These are phyloP conservation scores for Aspergillus fijiensis DNA, from an alignment of 2,329 filamentous ascomycete species.

Conservation along the genomic window DNA sequence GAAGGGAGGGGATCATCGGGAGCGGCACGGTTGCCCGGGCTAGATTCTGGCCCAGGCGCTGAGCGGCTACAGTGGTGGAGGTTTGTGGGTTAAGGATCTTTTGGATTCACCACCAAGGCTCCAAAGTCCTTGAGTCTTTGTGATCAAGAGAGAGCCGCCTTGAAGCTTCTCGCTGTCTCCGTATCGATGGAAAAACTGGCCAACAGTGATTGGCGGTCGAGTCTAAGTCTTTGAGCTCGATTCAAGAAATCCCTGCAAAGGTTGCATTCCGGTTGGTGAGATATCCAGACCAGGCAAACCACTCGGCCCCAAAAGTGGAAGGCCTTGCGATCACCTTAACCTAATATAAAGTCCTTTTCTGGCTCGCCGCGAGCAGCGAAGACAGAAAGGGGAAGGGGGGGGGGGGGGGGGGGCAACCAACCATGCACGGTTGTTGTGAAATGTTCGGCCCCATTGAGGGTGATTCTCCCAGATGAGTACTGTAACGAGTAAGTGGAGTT, in stretches of 20 bases:
- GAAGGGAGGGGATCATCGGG: not conserved
- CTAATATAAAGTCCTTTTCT: too few species aligned
- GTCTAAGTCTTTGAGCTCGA: not conserved
- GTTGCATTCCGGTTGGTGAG: not conserved
- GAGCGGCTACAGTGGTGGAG: not conserved
- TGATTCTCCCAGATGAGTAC: not conserved
- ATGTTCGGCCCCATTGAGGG: not conserved
- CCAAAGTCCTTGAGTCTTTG: not conserved
- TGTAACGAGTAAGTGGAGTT: not conserved
- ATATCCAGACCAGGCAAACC: not conserved
- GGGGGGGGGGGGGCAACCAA: too few species aligned
- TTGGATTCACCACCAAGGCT: not conserved
- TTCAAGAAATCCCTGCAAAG: not conserved
- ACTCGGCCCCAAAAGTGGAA: not conserved
- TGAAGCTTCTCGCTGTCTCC: too few species aligned
- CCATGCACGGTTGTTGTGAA: not conserved
- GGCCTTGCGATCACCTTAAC: not conserved
- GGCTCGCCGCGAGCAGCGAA: too few species aligned
- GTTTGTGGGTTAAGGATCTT: not conserved
- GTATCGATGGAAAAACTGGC: too few species aligned
- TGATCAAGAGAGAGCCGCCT: too few species aligned
- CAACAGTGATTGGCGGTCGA: too few species aligned
- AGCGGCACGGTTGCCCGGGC: slow-evolving; percentile 3
- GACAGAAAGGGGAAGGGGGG: too few species aligned
- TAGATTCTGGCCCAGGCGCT: slow-evolving; percentile 6